phyloP scores from a whole-genome alignment of 2,329 filamentous ascomycete genomes.

The Paraphoma chrysanthemicola region DNA sequence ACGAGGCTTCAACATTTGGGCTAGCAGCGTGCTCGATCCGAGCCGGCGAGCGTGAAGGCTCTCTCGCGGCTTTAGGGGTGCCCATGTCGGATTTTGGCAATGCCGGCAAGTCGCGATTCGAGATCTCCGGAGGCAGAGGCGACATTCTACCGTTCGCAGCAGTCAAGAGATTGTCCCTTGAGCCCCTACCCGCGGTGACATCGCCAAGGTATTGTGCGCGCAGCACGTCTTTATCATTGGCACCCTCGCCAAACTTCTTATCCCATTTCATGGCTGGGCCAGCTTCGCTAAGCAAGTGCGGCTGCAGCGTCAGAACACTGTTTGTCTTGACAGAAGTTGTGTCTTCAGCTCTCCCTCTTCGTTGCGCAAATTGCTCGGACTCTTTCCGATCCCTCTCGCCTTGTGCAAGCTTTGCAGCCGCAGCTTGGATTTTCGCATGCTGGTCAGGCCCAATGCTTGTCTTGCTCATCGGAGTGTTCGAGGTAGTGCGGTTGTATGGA shows the following conservation, averaged over 20 bases:
- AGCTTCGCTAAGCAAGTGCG: constrained; percentile 82
- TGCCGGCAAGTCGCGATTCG: constrained; percentile 52
- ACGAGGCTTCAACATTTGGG: constrained; percentile 35
- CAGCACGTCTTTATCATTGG: constrained; percentile 84
- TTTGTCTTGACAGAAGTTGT: constrained; percentile 74
- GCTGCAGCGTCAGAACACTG: constrained; percentile 88
- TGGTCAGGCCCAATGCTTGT: constrained; percentile 88
- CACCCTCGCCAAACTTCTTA: constrained; percentile 90
- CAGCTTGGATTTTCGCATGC: constrained; percentile 90
- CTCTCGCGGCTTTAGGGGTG: constrained; percentile 23
- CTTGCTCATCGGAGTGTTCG: constrained; percentile 70
- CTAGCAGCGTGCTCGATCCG: constrained; percentile 20
- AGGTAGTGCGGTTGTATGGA: constrained; percentile 58
- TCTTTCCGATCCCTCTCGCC: constrained; percentile 68
- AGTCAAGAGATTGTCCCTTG: constrained; percentile 52
- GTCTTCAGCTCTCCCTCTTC: constrained; percentile 63
- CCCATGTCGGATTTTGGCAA: constrained; percentile 44
- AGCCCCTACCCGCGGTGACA: constrained; percentile 73
- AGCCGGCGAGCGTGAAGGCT: constrained; percentile 38
- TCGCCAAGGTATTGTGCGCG: constrained; percentile 86
- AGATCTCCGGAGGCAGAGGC: constrained; percentile 28
- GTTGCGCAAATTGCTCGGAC: constrained; percentile 56
- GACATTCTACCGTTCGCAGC: constrained; percentile 42
- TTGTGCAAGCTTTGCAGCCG: constrained; percentile 81
- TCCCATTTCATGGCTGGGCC: constrained; percentile 97